A percentile compares a stretch with the other conserved stretches of the same genome.
These are phyloP conservation scores for Suillus discolor DNA, from an alignment of 768 basidiomycete genomes.

Conservation along the genomic window DNA sequence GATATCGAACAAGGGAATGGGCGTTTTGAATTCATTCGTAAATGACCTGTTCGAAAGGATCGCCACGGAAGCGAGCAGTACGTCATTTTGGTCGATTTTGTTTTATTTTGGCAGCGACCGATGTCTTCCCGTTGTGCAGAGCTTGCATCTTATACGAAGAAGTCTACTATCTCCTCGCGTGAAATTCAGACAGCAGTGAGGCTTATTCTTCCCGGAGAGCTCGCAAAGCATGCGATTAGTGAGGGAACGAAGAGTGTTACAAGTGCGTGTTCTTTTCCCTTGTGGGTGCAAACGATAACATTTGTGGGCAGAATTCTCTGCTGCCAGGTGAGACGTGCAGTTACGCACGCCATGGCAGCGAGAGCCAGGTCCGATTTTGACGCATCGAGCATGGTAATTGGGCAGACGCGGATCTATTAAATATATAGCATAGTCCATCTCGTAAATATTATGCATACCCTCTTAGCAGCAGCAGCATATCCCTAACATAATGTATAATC, in stretches of 20 bases:
- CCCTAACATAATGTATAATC: constrained; percentile 1
- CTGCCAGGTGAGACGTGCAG: constrained; percentile 16
- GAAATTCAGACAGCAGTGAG: constrained; percentile 74
- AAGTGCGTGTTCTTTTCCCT: constrained; percentile 21
- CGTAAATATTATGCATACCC: constrained; percentile 22
- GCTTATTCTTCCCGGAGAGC: constrained; percentile 70
- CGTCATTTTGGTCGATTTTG: constrained; percentile 16
- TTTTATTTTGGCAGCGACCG: neutral
- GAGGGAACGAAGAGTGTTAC: constrained; percentile 72
- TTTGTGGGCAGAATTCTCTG: constrained; percentile 27
- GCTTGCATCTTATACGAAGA: constrained; percentile 71
- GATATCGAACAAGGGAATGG: constrained; percentile 70
- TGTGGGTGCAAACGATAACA: constrained; percentile 7
- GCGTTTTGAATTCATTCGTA: constrained; percentile 61
- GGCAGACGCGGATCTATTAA: neutral
- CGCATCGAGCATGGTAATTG: neutral
- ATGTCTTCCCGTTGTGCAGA: constrained; percentile 31
- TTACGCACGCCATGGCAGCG: neutral
- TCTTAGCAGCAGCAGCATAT: neutral
- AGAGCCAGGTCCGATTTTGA: neutral
- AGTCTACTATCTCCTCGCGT: constrained; percentile 73
- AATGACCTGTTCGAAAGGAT: constrained; percentile 66
- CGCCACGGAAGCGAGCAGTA: constrained; percentile 53
- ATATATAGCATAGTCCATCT: constrained; percentile 26
- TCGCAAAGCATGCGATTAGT: constrained; percentile 76